phyloP scores from a whole-genome alignment of 495 filamentous ascomycete genomes.

The Lasiosphaeriaceae sp. region DNA sequence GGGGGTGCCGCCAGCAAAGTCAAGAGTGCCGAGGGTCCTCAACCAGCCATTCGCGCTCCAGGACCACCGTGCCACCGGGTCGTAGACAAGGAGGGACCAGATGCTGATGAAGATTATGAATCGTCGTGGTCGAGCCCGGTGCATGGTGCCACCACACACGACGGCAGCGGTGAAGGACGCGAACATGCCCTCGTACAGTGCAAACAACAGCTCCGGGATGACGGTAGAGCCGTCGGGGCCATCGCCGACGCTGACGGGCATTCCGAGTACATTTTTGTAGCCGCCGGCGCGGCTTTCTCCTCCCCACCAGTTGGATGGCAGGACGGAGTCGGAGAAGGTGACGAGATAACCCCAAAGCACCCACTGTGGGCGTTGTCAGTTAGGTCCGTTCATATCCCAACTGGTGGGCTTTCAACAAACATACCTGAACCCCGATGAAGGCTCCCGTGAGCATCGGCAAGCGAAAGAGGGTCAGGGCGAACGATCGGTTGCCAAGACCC shows the following conservation, averaged over 20 bases:
- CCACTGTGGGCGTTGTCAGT: conserved; percentile 1
- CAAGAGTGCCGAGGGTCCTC: conserved; percentile 64
- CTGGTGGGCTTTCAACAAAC: background rate
- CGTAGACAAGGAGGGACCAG: conserved; percentile 80
- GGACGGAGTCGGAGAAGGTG: conserved; percentile 9
- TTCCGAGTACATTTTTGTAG: conserved; percentile 4
- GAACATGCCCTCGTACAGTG: conserved; percentile 19
- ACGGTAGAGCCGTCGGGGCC: background rate
- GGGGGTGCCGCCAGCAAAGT: conserved; percentile 82
- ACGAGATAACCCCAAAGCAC: conserved; percentile 14
- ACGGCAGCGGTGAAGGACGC: conserved; percentile 16
- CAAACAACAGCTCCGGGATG: conserved; percentile 16
- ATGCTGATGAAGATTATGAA: conserved; percentile 76
- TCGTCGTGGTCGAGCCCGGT: conserved; percentile 9
- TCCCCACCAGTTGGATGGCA: conserved; percentile 14
- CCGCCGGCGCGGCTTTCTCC: conserved; percentile 10
- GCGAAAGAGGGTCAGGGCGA: conserved; percentile 15
- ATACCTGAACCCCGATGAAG: conserved; percentile 11
- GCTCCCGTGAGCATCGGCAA: conserved; percentile 15
- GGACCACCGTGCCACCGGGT: conserved; percentile 83
- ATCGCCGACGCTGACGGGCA: conserved; percentile 8
- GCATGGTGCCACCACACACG: conserved; percentile 16
- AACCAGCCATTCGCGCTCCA: conserved; percentile 81
- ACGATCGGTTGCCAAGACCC: conserved; percentile 15
- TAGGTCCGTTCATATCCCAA: too few relatives aligned